Evolutionary conservation across 2,329 filamentous ascomycete genomes (phyloP).

Genomic region (Alternaria arbusti): DNA sequence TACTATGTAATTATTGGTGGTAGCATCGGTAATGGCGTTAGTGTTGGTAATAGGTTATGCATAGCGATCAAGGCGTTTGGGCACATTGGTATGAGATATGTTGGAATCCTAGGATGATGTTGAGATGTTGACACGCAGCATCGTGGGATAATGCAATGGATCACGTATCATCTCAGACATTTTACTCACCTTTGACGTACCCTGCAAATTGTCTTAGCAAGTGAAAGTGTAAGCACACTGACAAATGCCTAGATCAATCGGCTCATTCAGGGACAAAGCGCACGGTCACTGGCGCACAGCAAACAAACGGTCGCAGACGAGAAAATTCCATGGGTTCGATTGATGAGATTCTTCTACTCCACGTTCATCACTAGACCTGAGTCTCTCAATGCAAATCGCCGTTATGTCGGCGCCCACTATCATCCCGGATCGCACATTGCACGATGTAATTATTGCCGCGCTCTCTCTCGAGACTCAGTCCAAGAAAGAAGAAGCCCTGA

Average conservation of each 20-base stretch:
- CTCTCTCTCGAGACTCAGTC: background rate
- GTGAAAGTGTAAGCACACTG: background rate
- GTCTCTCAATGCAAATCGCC: too few relatives aligned
- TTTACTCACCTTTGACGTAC: background rate
- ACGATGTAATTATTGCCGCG: too few relatives aligned
- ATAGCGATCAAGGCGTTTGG: slow-evolving; percentile 7
- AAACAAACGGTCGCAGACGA: background rate
- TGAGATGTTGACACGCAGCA: background rate
- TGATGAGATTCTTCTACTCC: background rate
- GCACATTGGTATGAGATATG: background rate
- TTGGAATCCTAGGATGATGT: background rate
- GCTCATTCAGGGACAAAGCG: background rate
- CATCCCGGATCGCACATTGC: too few relatives aligned
- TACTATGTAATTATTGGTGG: background rate
- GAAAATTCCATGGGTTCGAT: background rate
- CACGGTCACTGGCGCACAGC: background rate
- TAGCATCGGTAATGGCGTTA: background rate
- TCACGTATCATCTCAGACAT: background rate
- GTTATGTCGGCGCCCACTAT: too few relatives aligned
- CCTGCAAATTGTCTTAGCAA: background rate
- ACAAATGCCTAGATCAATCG: background rate
- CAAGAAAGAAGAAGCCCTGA: background rate
- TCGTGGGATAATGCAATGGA: background rate
- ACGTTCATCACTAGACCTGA: background rate
- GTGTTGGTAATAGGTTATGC: background rate